A percentile compares a stretch with the other conserved stretches of the same genome.
These are phyloP conservation scores for Thalassiosira hispida DNA, from an alignment of 352 stramenopile species.

Conservation along the genomic window DNA sequence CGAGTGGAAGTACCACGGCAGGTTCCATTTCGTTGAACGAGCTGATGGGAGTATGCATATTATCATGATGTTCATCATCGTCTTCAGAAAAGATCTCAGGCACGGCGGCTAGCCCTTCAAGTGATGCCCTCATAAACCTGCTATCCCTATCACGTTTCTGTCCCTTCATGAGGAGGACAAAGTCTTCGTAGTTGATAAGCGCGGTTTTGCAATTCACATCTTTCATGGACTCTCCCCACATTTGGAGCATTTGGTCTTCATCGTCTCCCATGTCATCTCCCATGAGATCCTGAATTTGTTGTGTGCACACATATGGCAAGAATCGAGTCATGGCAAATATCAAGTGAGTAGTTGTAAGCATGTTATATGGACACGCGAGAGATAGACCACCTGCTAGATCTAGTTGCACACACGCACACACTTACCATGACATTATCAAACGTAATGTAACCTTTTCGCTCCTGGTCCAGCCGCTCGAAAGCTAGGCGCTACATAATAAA, in stretches of 20 bases:
- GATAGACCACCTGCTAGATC: no score
- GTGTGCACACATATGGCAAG: no score
- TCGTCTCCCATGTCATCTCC: constrained; percentile 86
- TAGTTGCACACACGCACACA: neutral
- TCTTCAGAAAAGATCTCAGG: constrained; percentile 13
- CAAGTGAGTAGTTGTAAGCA: no score
- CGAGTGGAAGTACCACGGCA: neutral
- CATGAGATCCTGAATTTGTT: no score
- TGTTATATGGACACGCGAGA: no score
- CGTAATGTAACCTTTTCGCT: constrained; percentile 90
- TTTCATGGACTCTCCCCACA: constrained; percentile 20
- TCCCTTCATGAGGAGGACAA: constrained; percentile 84
- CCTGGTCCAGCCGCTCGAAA: constrained; percentile 88
- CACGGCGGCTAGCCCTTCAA: constrained; percentile 1
- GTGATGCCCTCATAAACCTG: constrained; percentile 1
- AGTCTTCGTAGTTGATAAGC: constrained; percentile 91
- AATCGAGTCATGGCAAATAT: no score
- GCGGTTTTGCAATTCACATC: constrained; percentile 76
- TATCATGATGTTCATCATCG: constrained; percentile 23
- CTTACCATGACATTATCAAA: constrained; percentile 77
- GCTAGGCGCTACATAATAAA: no score
- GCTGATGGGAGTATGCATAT: neutral
- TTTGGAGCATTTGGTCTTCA: constrained; percentile 82
- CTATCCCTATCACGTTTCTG: constrained; percentile 28
- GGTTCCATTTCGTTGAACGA: constrained; percentile 4